Percentiles rank a stretch among this genome's conserved stretches.
Evolutionary conservation across 768 basidiomycete species (phyloP).

Genomic region (Chalciporus chontae): DNA sequence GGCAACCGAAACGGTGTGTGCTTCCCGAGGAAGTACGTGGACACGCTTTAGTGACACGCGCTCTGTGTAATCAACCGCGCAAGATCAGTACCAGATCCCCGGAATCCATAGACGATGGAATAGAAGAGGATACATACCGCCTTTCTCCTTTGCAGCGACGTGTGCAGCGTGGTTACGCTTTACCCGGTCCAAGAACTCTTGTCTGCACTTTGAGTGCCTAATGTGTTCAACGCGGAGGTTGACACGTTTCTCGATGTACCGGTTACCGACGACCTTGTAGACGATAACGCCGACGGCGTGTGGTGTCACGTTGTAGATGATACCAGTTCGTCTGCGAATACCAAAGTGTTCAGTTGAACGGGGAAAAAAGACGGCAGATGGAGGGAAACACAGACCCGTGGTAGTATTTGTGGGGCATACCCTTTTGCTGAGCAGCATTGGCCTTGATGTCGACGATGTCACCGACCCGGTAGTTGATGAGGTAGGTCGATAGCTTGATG

Average conservation of each 20-base stretch:
- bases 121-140: constrained; percentile 49
- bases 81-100: background rate
- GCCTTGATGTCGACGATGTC: constrained; percentile 99
- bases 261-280: constrained; percentile 98
- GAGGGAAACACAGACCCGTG: constrained; percentile 69
- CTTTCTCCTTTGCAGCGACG: constrained; percentile 84
- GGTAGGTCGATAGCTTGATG: constrained; percentile 88
- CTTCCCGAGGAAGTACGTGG: constrained; percentile 77
- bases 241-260: constrained; percentile 99
- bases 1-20: constrained; percentile 65
- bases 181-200: constrained; percentile 96
- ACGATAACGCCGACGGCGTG: constrained; percentile 94
- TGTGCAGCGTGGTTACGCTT: constrained; percentile 86
- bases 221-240: constrained; percentile 97
- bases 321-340: constrained; percentile 84
- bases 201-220: constrained; percentile 93
- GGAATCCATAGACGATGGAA: background rate
- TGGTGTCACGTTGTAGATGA: constrained; percentile 97
- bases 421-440: constrained; percentile 98
- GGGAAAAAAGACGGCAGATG: no score
- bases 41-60: constrained; percentile 82
- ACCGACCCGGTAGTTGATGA: constrained; percentile 90
- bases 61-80: constrained; percentile 41
- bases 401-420: constrained; percentile 99
- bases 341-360: background rate